Conservation (phyloP, 495 filamentous ascomycete genomes). For the Xylaria curta region DNA sequence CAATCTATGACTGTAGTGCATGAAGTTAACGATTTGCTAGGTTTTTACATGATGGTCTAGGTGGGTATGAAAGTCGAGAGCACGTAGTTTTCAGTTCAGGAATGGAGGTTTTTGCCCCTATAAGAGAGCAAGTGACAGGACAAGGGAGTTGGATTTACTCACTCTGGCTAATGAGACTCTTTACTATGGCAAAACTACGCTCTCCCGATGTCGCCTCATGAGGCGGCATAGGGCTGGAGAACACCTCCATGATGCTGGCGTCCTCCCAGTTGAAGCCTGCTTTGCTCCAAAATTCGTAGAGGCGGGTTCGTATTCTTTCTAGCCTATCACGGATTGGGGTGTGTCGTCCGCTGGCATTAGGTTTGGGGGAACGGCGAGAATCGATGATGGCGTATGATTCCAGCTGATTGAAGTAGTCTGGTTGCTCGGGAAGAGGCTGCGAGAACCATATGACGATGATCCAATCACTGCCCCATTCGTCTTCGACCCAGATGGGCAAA, state of each 20-base stretch:
- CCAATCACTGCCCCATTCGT: constrained; percentile 35
- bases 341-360: constrained; percentile 14
- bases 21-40: background rate
- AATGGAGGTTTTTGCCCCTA: background rate
- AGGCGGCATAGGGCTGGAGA: constrained; percentile 29
- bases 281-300: constrained; percentile 10
- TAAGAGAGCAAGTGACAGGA: background rate
- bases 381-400: constrained; percentile 28
- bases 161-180: constrained; percentile 28
- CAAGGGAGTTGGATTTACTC: background rate
- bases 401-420: background rate
- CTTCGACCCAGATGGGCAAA: constrained; percentile 40
- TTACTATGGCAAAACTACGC: constrained; percentile 33
- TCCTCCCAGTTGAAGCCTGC: constrained; percentile 7
- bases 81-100: background rate
- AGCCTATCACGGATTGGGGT: background rate
- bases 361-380: constrained; percentile 34
- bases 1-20: constrained; percentile 11
- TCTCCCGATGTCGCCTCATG: constrained; percentile 35
- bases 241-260: background rate
- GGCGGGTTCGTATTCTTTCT: constrained; percentile 7
- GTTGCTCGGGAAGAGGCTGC: background rate
- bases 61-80: background rate
- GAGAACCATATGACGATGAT: constrained; percentile 32
- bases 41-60: background rate